A percentile compares a stretch with the other conserved stretches of the same genome.
These are phyloP conservation scores for Fusarium nygamai DNA, from an alignment of 2,329 filamentous ascomycete genomes.

Conservation along the genomic window DNA sequence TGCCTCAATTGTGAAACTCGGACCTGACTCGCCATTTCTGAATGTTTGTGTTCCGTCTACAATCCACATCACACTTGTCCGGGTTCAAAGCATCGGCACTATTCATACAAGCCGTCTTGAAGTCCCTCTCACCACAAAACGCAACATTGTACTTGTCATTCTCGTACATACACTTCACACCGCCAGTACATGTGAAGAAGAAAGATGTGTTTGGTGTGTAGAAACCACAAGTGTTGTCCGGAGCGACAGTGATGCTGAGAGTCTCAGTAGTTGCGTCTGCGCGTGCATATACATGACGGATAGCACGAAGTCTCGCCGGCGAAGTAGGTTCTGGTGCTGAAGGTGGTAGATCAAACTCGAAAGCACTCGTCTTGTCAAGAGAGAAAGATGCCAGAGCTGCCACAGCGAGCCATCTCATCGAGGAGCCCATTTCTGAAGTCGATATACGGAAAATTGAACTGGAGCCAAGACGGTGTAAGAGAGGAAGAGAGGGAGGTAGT, in stretches of 20 bases:
- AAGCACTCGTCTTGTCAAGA: conserved; percentile 10
- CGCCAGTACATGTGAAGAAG: conserved; percentile 8
- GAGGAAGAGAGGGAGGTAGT: not conserved
- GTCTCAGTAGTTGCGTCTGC: conserved; percentile 10
- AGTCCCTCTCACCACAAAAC: conserved; percentile 12
- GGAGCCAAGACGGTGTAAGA: not conserved
- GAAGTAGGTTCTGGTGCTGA: conserved; percentile 24
- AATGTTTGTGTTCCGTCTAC: conserved; percentile 25
- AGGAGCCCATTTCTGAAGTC: conserved; percentile 3
- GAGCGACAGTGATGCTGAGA: conserved; percentile 7
- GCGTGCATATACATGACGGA: conserved; percentile 8
- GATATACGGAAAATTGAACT: not conserved
- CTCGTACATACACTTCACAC: conserved; percentile 23
- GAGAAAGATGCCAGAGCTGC: conserved; percentile 14
- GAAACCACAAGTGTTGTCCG: conserved; percentile 16
- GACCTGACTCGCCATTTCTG: conserved; percentile 16
- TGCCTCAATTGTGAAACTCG: not conserved
- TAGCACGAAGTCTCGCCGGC: not conserved
- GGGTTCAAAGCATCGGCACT: conserved; percentile 6
- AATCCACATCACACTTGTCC: conserved; percentile 19
- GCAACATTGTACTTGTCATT: conserved; percentile 28
- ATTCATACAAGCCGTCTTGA: conserved; percentile 18
- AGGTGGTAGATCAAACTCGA: conserved; percentile 10
- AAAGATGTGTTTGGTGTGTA: conserved; percentile 6
- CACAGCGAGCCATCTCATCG: conserved; percentile 21